A percentile compares a stretch with the other conserved stretches of the same genome.
Evolutionary conservation across 768 basidiomycete species (phyloP).

Genomic region (Suillus clintonianus): DNA sequence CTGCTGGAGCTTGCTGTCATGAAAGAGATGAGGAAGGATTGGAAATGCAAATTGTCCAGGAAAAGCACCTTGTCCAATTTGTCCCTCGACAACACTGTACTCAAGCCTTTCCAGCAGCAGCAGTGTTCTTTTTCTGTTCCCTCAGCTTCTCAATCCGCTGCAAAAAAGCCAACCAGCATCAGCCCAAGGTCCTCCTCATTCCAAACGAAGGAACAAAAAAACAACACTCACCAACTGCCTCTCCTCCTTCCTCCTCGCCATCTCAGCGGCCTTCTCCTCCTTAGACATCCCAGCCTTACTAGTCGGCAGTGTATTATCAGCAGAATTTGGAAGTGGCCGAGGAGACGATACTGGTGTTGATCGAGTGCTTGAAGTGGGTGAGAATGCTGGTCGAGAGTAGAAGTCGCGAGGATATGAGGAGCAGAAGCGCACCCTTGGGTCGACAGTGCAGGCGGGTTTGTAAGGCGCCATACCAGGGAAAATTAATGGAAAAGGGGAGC

Average conservation of each 20-base stretch:
- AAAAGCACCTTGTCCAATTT: slow-evolving; percentile 9
- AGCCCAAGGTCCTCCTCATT: not conserved
- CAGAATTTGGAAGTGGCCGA: slow-evolving; percentile 6
- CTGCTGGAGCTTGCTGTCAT: slow-evolving; percentile 3
- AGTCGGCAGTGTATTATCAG: slow-evolving; percentile 14
- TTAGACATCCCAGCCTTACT: slow-evolving; percentile 63
- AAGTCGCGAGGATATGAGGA: not conserved
- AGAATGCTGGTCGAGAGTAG: slow-evolving; percentile 9
- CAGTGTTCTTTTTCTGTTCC: slow-evolving; percentile 69
- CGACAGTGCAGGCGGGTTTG: too few relatives aligned
- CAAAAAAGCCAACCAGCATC: not conserved
- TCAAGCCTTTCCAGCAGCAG: slow-evolving; percentile 4
- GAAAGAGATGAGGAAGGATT: slow-evolving; percentile 9
- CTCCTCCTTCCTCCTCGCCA: slow-evolving; percentile 90
- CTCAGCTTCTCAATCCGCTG: slow-evolving; percentile 80
- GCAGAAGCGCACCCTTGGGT: too few relatives aligned
- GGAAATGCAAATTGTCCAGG: not conserved
- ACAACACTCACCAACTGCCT: slow-evolving; percentile 69
- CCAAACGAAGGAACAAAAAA: not conserved
- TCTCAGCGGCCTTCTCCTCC: slow-evolving; percentile 93
- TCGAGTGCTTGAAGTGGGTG: slow-evolving; percentile 18
- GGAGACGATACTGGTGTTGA: too few relatives aligned
- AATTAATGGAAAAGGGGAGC: too few relatives aligned
- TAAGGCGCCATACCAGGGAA: too few relatives aligned
- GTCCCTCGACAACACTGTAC: not conserved